Evolutionary conservation across 225 moss, liverwort and hornwort genomes (phyloP), one percentile per base, ranked within the genome.

Genomic region (Bryoerythrophyllum caledonicum): DNA sequence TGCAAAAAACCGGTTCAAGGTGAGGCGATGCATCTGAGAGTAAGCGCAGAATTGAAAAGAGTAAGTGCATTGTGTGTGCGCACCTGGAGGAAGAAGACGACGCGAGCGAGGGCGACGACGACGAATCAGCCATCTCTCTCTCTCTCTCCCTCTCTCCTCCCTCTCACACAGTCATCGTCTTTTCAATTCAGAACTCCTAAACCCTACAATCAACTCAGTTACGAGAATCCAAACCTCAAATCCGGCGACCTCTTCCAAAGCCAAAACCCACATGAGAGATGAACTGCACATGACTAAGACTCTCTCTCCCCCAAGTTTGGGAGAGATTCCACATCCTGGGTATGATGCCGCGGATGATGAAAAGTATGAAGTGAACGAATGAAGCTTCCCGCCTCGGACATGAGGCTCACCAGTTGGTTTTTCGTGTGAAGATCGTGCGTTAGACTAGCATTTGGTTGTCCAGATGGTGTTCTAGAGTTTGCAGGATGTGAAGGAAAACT

Each of bases 81-180:
- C 25, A 87, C 87, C 84, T 84, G 56, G 81, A 67, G 8, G 76
- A 51, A 14, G 80, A 83, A 30, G 72, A 63, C 15, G 76, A 28
- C 40, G 19, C 61, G 17, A 72, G 62, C 41, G 56, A 70, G 20
- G 73, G 46, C 55, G 68, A 43, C 38, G 55, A 68, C 17, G 72
- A 41, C 26, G 61, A 70, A 54, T 87, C 74, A 24, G 84, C 87
- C 84, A 87, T 87, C 40, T 70, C 60, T 32, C 66, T 8, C 25
- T 15, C 46, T 14, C 40, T 41, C 41, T 41, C 37, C 3, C 20
- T 16, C 38, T 40, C n/a, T n/a, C n/a, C 2, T 5, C 23, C 19
- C 38, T 49, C 76, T 58, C 72, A 69, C 48, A 52, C 41, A 13
- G 35, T 13, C 77, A 62, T 73, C 67, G 28, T 17, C 57, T 28